phyloP scores from a whole-genome alignment of 2,329 filamentous ascomycete species.

The Fusarium stilboides region DNA sequence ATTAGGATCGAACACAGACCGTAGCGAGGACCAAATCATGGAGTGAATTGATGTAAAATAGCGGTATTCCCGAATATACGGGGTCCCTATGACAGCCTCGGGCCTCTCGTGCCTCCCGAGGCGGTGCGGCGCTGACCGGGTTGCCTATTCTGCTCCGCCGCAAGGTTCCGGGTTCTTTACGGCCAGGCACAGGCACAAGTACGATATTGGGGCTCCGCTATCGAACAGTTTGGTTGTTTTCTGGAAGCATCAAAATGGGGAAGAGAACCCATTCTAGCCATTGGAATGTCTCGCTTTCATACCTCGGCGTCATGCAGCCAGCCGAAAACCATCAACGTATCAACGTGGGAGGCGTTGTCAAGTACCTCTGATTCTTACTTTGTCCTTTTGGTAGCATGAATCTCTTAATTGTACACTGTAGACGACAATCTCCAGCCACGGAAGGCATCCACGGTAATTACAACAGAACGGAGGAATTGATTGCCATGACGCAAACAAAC shows the following conservation, averaged over 20 bases:
- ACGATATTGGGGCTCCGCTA: conserved; percentile 2
- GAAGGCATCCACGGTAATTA: conserved; percentile 1
- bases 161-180: conserved; percentile 27
- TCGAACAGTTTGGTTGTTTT: conserved; percentile 33
- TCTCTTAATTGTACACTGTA: too few relatives aligned
- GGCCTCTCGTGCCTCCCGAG: background rate
- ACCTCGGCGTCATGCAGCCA: background rate
- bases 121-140: conserved; percentile 2
- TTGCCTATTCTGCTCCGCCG: background rate
- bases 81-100: background rate
- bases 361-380: too few relatives aligned
- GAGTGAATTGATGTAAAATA: background rate
- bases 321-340: conserved; percentile 12
- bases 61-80: conserved; percentile 1
- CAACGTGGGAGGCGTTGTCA: too few relatives aligned
- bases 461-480: background rate
- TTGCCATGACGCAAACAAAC: conserved; percentile 13
- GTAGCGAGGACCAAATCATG: background rate
- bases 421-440: too few relatives aligned
- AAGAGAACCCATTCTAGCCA: background rate
- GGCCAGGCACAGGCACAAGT: conserved; percentile 13
- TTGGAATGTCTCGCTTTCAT: background rate
- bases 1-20: conserved; percentile 26
- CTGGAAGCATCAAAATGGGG: conserved; percentile 32
- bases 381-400: too few relatives aligned